Conservation (phyloP, 2,329 filamentous ascomycete species). For the Neofusicoccum umdonicola region DNA sequence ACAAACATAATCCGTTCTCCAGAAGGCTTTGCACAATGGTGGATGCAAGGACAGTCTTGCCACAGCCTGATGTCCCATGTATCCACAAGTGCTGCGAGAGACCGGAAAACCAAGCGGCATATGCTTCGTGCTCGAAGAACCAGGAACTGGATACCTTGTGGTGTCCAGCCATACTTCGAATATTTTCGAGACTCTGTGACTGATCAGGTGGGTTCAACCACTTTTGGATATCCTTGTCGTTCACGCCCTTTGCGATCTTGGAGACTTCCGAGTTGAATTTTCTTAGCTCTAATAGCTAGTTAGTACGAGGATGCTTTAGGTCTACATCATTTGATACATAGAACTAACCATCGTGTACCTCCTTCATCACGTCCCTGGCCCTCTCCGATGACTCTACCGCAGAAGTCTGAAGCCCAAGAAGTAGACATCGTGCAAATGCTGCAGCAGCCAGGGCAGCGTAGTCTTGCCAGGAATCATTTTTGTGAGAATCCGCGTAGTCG, state of each 20-base stretch:
- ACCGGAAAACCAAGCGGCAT: not conserved
- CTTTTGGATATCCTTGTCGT: not conserved
- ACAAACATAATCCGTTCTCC: not conserved
- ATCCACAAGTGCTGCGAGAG: not conserved
- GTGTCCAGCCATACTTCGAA: not conserved
- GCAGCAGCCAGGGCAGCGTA: slow-evolving; percentile 24
- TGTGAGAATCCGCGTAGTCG: slow-evolving; percentile 28
- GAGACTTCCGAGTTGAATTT: not conserved
- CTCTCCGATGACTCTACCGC: not conserved
- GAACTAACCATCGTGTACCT: not conserved
- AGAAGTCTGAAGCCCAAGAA: not conserved
- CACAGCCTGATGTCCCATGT: not conserved
- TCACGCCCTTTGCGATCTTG: not conserved
- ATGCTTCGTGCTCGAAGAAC: not conserved
- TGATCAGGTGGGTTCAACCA: not conserved
- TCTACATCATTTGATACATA: not conserved
- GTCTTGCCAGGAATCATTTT: slow-evolving; percentile 26
- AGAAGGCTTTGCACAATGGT: not conserved
- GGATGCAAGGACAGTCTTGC: not conserved
- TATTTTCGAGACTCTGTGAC: not conserved
- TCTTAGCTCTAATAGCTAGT: no score
- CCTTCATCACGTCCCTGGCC: not conserved
- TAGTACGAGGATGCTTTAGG: not conserved
- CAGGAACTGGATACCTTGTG: not conserved
- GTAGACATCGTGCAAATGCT: slow-evolving; percentile 22